phyloP scores from a whole-genome alignment of 2,329 filamentous ascomycete genomes.

The Penicillium sp. region DNA sequence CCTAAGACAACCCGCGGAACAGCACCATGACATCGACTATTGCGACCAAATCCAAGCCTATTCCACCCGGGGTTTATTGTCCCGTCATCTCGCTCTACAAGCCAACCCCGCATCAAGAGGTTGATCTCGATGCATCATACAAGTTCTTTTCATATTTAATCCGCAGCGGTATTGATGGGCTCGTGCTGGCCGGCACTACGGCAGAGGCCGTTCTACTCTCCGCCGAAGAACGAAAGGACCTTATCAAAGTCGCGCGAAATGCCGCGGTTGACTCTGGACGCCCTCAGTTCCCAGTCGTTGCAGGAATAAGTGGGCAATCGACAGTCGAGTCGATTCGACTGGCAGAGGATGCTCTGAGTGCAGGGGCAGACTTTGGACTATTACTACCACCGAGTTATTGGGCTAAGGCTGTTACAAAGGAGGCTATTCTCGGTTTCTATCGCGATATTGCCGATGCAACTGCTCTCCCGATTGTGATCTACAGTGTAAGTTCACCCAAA shows the following conservation, averaged over 20 bases:
- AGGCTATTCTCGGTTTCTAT: slow-evolving; percentile 41
- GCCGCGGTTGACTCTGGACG: slow-evolving; percentile 40
- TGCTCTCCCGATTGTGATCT: slow-evolving; percentile 47
- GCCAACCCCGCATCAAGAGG: slow-evolving; percentile 41
- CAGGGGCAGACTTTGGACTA: slow-evolving; percentile 45
- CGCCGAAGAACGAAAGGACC: slow-evolving; percentile 43
- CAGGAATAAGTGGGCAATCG: slow-evolving; percentile 44
- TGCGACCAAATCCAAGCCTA: slow-evolving; percentile 39
- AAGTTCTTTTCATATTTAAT: slow-evolving; percentile 48
- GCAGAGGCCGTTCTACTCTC: slow-evolving; percentile 50
- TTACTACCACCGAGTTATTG: slow-evolving; percentile 47
- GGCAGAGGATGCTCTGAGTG: slow-evolving; percentile 40
- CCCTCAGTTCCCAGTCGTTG: slow-evolving; percentile 42
- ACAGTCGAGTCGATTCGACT: slow-evolving; percentile 48
- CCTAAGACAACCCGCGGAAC: background rate
- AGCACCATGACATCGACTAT: slow-evolving; percentile 31
- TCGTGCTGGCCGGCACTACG: slow-evolving; percentile 53
- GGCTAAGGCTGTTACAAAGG: slow-evolving; percentile 39
- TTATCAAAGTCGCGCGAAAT: slow-evolving; percentile 44
- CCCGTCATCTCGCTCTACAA: slow-evolving; percentile 53
- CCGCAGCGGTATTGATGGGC: slow-evolving; percentile 46
- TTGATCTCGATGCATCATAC: slow-evolving; percentile 51
- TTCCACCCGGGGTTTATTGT: slow-evolving; percentile 51
- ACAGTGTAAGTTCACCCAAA: slow-evolving; percentile 39
- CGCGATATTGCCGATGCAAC: slow-evolving; percentile 42